Base-by-base conservation (phyloP, 1,284 basidiomycete species). In the Leccinum subfulvum region DNA sequence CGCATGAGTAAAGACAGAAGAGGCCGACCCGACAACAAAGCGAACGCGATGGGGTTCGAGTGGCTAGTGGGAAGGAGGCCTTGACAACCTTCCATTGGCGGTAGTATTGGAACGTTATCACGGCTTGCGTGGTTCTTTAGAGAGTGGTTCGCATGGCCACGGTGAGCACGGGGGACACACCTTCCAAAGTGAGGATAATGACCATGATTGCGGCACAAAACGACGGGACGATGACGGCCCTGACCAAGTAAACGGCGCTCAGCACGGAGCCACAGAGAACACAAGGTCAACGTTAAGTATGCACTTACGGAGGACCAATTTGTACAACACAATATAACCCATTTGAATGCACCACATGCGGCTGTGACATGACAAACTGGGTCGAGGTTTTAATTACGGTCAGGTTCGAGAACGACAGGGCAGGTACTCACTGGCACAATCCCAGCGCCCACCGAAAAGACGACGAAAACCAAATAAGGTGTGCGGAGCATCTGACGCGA, bases 291-390 rank as follows among this genome's bases (percentile, higher is more conserved):
- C 18, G 44, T 44, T 18, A 47, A 47, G 44, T 21, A 47, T 47
- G 18, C 11, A 47, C 81, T 64, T 66, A 85, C 84, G 80, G 73
- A 10, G 65, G 64, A 35, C 71, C 69, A 8, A 69, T 62, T 33
- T 70, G 66, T 21, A 80, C 70, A 2, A 79, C 78, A 65, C 84
- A 86, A 70, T 85, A 85, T 51, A 86, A 64, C 18, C 81, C 80
- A 67, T 81, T 83, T 55, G 73, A 71, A 47, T 63, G 69, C 23
- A 83, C 73, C 3, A 69, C 66, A 2, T 76, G 67, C 11, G 79
- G 76, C 51, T 73, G 63, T 58, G 68, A 66, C 16, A 69, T 61
- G 52, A 76, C 76, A 47, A 79, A 63, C 82, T 83, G 28, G 63
- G 61, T 16, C 65, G 60, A 66, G 58, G 54, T 63, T 63, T 63